These are phyloP conservation scores for Exophiala aquamarina DNA, from an alignment of 2,329 filamentous ascomycete genomes.

Conservation along the genomic window DNA sequence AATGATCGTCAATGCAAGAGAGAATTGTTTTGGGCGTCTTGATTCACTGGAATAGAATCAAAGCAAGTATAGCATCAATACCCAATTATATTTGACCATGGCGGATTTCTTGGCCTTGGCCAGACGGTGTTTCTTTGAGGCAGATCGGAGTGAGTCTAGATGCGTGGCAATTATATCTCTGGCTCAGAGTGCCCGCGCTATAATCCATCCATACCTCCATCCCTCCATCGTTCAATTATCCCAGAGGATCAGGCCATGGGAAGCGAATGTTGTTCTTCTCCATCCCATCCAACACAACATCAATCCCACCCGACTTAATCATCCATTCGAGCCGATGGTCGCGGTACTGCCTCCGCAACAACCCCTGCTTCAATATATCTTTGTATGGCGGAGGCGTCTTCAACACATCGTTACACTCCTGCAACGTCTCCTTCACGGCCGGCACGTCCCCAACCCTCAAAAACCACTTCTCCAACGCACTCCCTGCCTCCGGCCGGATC, in stretches of 20 bases:
- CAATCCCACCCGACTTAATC: slow-evolving; percentile 19
- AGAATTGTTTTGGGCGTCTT: background rate
- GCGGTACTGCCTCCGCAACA: slow-evolving; percentile 16
- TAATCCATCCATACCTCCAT: no score
- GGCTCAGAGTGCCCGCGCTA: no score
- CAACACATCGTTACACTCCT: slow-evolving; percentile 11
- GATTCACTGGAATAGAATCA: no score
- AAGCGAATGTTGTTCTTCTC: slow-evolving; percentile 20
- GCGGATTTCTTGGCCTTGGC: no score
- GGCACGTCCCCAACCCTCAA: slow-evolving; percentile 6
- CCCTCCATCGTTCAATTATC: no score
- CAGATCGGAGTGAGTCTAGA: no score
- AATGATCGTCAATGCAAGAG: slow-evolving; percentile 18
- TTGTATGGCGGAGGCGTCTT: slow-evolving; percentile 2
- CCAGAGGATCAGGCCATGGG: slow-evolving; percentile 13
- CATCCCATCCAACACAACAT: slow-evolving; percentile 16
- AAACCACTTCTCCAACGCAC: slow-evolving; percentile 9
- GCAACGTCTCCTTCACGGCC: slow-evolving; percentile 12
- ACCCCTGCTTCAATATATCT: slow-evolving; percentile 6
- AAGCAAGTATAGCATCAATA: no score
- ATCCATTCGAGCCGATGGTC: slow-evolving; percentile 25
- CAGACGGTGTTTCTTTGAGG: no score
- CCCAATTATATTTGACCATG: no score
- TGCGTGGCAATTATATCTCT: no score
- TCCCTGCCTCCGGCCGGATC: slow-evolving; percentile 6